phyloP scores from a whole-genome alignment of 78 protist species.

The Dictyostelium brefeldianum region DNA sequence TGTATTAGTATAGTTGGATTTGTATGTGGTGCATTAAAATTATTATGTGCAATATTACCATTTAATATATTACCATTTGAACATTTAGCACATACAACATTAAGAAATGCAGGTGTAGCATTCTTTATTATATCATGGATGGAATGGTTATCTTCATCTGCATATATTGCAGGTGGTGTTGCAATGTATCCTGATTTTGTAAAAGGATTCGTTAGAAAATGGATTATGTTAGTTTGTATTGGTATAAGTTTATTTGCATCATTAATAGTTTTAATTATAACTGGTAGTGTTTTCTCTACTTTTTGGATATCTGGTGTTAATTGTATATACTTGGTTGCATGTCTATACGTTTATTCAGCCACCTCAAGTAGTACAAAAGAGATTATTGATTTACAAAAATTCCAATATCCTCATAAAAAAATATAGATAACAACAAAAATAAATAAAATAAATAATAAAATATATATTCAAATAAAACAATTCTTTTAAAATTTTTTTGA shows the following conservation, averaged over 20 bases:
- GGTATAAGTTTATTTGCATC: constrained; percentile 11
- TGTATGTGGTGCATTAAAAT: constrained; percentile 51
- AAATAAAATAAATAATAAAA: not conserved
- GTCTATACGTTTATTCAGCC: constrained; percentile 4
- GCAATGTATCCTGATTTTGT: constrained; percentile 50
- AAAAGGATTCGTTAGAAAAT: constrained; percentile 54
- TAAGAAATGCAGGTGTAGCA: not conserved
- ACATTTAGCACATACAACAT: constrained; percentile 40
- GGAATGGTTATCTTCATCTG: constrained; percentile 64
- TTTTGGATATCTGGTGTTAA: constrained; percentile 60
- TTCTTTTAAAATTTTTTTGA: too few species aligned
- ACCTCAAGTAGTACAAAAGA: constrained; percentile 34
- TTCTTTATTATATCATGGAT: constrained; percentile 35
- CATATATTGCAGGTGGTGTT: constrained; percentile 50
- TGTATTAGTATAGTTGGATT: constrained; percentile 46
- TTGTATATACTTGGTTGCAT: constrained; percentile 14
- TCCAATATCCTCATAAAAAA: constrained; percentile 55
- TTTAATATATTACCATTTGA: constrained; percentile 62
- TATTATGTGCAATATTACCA: constrained; percentile 53
- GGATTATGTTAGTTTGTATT: constrained; percentile 52
- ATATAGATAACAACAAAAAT: not conserved
- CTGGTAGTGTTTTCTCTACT: constrained; percentile 27
- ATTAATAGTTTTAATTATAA: not conserved
- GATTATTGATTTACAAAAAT: constrained; percentile 12
- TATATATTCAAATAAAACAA: not conserved